Evolutionary conservation across 2,329 filamentous ascomycete species (phyloP), one percentile per base, ranked within the genome.

Genomic region (Hypoxylon sp.): DNA sequence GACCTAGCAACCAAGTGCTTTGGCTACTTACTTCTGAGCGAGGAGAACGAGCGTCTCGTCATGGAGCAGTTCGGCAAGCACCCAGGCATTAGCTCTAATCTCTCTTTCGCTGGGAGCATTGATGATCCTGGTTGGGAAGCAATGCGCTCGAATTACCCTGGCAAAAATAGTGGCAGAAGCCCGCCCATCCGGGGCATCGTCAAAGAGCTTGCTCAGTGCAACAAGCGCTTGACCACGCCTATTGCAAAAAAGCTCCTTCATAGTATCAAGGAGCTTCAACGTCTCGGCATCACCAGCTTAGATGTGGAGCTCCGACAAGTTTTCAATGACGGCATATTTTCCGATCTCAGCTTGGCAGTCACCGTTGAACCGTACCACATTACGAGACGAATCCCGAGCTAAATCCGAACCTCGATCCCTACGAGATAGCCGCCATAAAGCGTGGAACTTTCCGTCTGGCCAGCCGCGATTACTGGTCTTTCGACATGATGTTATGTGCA

Each of bases 1-100:
- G 65, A 72, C 7, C 59, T 74, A 19, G 67, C 70, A 13, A 44
- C 65, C 19, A 37, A 37, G 26, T 74, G 70, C 59, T 74, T 67
- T 48, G 73, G 72, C 49, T 74, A 75, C 48, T 11, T 74, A 4
- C 59, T 75, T 4, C 64, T 75, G 1, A 62, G 67, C 52, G 65
- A 72, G 48, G 22, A 67, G 19, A 50, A 68, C 52, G 68, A 68
- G 48, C 47, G 47, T 1, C 17, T 41, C 17, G 49, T 69, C 47
- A 56, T 46, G 53, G 28, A 50, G 11, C 44, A 60, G 39, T 64
- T 65, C 43, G 39, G 22, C 15, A 0, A 64, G 28, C 37, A 59
- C 51, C n/a, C n/a, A n/a, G n/a, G n/a, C n/a, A n/a, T n/a, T n/a
- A n/a, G n/a, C n/a, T n/a, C n/a, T n/a, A 20, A 56, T 1, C 30